phyloP scores from a whole-genome alignment of 371 early-diverging fungal genomes.

The Lichtheimia corymbifera region DNA sequence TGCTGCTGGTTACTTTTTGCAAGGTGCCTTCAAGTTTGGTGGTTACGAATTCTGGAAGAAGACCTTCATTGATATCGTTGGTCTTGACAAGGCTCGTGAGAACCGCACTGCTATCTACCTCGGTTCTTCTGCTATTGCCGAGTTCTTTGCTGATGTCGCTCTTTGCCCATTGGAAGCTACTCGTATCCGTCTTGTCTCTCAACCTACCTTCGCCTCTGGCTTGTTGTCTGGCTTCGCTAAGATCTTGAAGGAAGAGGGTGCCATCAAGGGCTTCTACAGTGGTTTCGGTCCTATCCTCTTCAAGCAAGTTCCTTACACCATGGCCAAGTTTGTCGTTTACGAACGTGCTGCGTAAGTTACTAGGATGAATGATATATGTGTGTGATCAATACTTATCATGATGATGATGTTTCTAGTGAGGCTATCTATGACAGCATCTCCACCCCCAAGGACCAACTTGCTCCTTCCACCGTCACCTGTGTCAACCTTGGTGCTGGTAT shows the following conservation, averaged over 20 bases:
- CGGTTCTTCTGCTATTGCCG: constrained; percentile 83
- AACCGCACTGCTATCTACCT: constrained; percentile 87
- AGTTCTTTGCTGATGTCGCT: constrained; percentile 91
- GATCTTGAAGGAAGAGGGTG: constrained; percentile 71
- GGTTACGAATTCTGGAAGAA: constrained; percentile 90
- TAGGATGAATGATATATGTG: neutral
- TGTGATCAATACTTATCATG: neutral
- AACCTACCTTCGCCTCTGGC: constrained; percentile 71
- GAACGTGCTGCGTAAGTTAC: constrained; percentile 54
- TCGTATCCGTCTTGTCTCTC: constrained; percentile 78
- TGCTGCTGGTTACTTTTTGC: constrained; percentile 83
- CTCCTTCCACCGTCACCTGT: constrained; percentile 43
- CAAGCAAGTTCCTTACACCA: constrained; percentile 75
- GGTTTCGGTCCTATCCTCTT: constrained; percentile 77
- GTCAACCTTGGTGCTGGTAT: constrained; percentile 56
- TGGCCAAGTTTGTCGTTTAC: constrained; percentile 65
- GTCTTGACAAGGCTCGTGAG: constrained; percentile 76
- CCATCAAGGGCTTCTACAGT: constrained; percentile 73
- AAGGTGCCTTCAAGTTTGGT: constrained; percentile 93
- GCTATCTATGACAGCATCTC: constrained; percentile 45
- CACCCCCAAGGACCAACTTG: constrained; percentile 58
- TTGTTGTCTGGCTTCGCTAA: constrained; percentile 62
- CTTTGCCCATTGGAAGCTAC: constrained; percentile 83
- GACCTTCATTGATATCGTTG: constrained; percentile 70
- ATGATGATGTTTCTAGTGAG: constrained; percentile 26